Conservation (phyloP, 441 rosid genomes). For the Syzygium malaccense region DNA sequence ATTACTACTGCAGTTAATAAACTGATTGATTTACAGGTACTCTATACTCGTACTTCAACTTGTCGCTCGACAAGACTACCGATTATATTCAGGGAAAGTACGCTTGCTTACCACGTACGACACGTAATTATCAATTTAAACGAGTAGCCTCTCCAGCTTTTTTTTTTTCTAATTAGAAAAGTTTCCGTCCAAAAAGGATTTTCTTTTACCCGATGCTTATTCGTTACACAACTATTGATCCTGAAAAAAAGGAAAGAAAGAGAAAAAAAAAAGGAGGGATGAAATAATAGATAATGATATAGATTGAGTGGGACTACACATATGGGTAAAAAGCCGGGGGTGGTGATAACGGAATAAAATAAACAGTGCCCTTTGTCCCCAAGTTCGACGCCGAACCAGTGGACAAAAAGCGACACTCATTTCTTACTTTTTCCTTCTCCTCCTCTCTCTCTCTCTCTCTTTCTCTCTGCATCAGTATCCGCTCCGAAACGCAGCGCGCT, state of each 20-base stretch:
- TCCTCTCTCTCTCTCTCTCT: neutral
- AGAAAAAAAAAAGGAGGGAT: neutral
- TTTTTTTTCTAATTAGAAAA: neutral
- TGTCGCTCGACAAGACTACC: no score
- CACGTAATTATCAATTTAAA: neutral
- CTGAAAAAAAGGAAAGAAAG: no score
- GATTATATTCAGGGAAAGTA: neutral
- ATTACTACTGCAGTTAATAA: neutral
- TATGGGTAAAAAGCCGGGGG: neutral
- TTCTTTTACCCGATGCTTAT: neutral
- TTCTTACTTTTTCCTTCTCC: neutral
- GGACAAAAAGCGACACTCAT: neutral
- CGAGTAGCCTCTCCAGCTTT: neutral
- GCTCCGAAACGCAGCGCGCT: neutral
- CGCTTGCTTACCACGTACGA: rapidly evolving
- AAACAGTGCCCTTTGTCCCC: neutral
- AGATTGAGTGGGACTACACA: neutral
- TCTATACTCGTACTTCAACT: no score
- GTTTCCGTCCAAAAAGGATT: neutral
- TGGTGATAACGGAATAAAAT: neutral
- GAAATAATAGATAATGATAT: no score
- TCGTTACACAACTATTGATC: neutral
- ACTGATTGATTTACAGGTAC: no score
- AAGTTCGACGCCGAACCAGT: conserved; percentile 36
- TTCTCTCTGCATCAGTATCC: neutral